Percentiles rank a stretch among this genome's conserved stretches.
Conservation (phyloP, 2,329 filamentous ascomycete genomes). For the Aspergillus sp. region DNA sequence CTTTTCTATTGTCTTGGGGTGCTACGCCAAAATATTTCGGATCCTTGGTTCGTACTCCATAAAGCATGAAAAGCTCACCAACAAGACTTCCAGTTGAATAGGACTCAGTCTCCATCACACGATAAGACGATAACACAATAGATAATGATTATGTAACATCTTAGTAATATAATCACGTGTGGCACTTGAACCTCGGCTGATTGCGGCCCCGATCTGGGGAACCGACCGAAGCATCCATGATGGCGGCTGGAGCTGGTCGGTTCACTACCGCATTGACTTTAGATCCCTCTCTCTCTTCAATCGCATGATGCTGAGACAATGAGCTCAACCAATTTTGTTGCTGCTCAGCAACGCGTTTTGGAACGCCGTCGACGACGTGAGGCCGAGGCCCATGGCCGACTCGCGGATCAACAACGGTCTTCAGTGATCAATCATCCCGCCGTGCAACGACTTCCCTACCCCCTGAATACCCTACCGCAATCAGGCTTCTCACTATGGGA, state of each 20-base stretch:
- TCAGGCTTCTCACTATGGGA: slow-evolving; percentile 62
- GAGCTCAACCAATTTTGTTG: slow-evolving; percentile 72
- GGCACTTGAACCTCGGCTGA: slow-evolving; percentile 17
- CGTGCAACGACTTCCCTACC: slow-evolving; percentile 60
- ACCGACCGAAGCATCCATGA: slow-evolving; percentile 15
- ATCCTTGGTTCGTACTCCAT: no score
- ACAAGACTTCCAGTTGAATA: no score
- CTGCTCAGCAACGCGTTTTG: slow-evolving; percentile 82
- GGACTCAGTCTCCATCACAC: no score
- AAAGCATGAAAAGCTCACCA: no score
- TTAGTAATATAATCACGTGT: slow-evolving; percentile 15
- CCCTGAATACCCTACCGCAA: slow-evolving; percentile 57
- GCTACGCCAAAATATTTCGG: no score
- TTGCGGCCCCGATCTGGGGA: slow-evolving; percentile 17
- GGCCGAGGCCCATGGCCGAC: slow-evolving; percentile 59
- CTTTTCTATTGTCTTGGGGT: no score
- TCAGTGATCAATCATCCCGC: slow-evolving; percentile 54
- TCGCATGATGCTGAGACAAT: slow-evolving; percentile 44
- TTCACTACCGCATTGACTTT: not conserved
- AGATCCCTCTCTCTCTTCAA: not conserved
- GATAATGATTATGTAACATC: not conserved
- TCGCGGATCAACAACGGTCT: slow-evolving; percentile 44
- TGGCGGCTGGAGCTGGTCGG: not conserved
- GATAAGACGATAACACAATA: no score
- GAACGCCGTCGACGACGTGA: slow-evolving; percentile 77